Base-by-base conservation (phyloP, 495 filamentous ascomycete genomes). In the Usnea hakonensis region DNA sequence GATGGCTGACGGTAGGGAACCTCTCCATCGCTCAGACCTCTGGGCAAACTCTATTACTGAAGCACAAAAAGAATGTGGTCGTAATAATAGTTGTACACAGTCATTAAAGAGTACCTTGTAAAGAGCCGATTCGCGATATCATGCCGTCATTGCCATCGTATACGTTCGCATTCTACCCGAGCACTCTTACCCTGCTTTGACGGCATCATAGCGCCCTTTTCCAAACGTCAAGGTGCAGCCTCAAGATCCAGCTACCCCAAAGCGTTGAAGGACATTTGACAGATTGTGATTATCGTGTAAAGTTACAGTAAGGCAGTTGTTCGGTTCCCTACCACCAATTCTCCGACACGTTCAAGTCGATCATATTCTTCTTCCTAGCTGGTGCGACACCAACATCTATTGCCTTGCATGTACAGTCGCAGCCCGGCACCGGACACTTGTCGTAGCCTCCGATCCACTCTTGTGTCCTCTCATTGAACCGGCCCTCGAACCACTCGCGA, bases 401-500 rank as follows among this genome's bases (percentile, higher is more conserved):
- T 16, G 48, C 38, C 58, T 74, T 81, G 76, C 94, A 98, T 67
- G 85, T 81, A 73, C 94, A 98, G 67, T 81, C 77, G 73, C 94
- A 98, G 67, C 94, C 91, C 1, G 91, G 86, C 23, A 95, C 89
- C 0, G 94, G 90, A 74, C 94, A 97, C 65, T 92, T 83, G 57
- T 77, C 80, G 72, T 95, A 88, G 58, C 82, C 79, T 40, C 74
- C 77, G 72, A 97, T 97, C 94, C 94, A 98, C 65, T 87, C 84
- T 28, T 52, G 48, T 17, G 48, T 52, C 28, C 48, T 52, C 14
- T 52, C 48, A 10, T 52, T 52, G 28, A 52, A 52, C 28, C 48
- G 48, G 58, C 82, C 79, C 37, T 74, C 77, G 72, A 97, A 98
- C 94, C 94, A 98, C 65, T 87, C 84, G 63, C 84, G 77, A 14